Evolutionary conservation across 805 yeast genomes (phyloP), one percentile per base, ranked within the genome.

Genomic region (Nakazawaea holstii): DNA sequence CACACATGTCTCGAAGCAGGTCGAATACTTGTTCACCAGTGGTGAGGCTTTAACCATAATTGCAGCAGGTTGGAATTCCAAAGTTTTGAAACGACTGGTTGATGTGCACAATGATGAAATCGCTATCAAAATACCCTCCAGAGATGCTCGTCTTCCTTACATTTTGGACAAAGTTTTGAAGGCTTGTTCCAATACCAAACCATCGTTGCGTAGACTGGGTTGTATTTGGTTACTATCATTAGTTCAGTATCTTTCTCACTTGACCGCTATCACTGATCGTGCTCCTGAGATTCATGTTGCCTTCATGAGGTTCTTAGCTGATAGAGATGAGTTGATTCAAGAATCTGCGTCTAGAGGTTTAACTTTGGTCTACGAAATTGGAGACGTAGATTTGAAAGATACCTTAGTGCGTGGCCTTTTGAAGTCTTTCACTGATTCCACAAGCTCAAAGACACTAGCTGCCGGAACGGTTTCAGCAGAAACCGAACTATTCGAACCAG

Each of bases 341-440:
- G 97, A 92, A 51, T 77, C 94, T 10, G 97, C 98, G 0, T 82
- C 96, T 0, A 73, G 95, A 54, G 99, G 97, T 2, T 70, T 92
- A 45, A 80, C 91, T 53, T 67, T 91, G 14, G 76, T 90, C 4
- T 92, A 87, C 58, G 96, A 91, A 50, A 64, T 79, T 52, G 95
- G 96, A 13, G 82, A 80, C 53, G 48, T 59, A 5, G 84, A 80
- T 8, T 65, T 86, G 53, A 82, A 83, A 57, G 94, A 87, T 46
- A 76, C 77, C 0, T 69, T 92, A 59, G 87, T 91, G 1, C 83
- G 80, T 55, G 80, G 84, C 15, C 69, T 92, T 39, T 68, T 92
- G 46, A 73, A 69, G 39, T 84, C 96, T 0, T 91, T 92, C 59
- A 86, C 97, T 0, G 87, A 85, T 49, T 72, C 87, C 0, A 72